Evolutionary conservation across 75 land plant species (phyloP).

Genomic region (Chamaecyparis obtusa): DNA sequence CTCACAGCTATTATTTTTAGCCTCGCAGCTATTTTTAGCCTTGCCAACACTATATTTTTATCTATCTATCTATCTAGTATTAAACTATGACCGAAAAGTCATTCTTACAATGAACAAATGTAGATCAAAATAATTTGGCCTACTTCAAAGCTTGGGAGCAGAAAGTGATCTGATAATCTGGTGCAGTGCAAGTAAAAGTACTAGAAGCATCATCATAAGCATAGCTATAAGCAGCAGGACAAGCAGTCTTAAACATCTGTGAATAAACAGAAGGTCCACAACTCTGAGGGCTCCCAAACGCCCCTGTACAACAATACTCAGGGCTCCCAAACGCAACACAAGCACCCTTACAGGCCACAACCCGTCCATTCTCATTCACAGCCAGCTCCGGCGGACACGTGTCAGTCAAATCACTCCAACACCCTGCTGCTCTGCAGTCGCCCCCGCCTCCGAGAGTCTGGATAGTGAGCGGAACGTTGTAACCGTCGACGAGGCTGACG

Average conservation of each 20-base stretch:
- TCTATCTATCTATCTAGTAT: too few species aligned
- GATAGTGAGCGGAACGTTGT: conserved; percentile 34
- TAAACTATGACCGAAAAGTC: too few species aligned
- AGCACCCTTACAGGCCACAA: conserved; percentile 76
- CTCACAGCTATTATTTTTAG: too few species aligned
- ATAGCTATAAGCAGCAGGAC: conserved; percentile 81
- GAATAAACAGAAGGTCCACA: conserved; percentile 60
- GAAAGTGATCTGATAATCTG: conserved; percentile 55
- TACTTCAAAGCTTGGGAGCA: conserved; percentile 11
- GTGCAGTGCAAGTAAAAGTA: conserved; percentile 71
- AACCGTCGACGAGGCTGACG: conserved; percentile 76
- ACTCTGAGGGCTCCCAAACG: conserved; percentile 25
- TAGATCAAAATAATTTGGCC: too few species aligned
- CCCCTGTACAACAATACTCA: conserved; percentile 68
- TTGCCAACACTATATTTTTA: too few species aligned
- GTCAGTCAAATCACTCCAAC: conserved; percentile 34
- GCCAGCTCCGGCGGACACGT: conserved; percentile 28
- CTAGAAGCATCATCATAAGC: conserved; percentile 70
- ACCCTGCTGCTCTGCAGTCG: conserved; percentile 34
- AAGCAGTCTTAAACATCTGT: conserved; percentile 53
- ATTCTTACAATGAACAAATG: too few species aligned
- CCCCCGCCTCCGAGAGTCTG: conserved; percentile 21
- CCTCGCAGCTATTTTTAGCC: too few species aligned
- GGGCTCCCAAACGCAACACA: conserved; percentile 52
- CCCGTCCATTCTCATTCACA: conserved; percentile 26